Evolutionary conservation across 352 stramenopile species (phyloP).

Genomic region (Globisporangium orthogonon): DNA sequence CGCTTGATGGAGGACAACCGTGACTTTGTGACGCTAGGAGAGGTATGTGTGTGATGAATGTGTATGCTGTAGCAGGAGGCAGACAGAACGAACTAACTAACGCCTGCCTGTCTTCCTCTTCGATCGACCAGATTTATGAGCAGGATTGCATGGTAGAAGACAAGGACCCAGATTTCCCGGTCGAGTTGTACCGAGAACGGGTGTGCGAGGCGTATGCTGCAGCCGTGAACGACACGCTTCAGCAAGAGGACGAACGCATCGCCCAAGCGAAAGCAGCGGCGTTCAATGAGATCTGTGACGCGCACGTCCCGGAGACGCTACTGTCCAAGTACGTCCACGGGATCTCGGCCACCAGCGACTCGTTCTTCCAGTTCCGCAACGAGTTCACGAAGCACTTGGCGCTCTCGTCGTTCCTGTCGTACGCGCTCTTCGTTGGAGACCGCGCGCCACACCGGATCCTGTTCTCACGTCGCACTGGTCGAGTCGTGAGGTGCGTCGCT

Average conservation of each 20-base stretch:
- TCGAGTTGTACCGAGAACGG: constrained; percentile 73
- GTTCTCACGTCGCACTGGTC: constrained; percentile 73
- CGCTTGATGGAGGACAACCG: constrained; percentile 82
- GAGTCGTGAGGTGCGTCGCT: constrained; percentile 44
- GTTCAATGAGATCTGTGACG: constrained; percentile 77
- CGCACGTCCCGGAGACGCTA: constrained; percentile 78
- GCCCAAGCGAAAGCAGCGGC: constrained; percentile 51
- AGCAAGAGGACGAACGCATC: constrained; percentile 62
- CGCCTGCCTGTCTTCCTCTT: neutral
- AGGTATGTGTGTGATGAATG: constrained; percentile 20
- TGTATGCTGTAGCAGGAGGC: neutral
- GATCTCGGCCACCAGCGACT: constrained; percentile 63
- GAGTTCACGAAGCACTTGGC: constrained; percentile 86
- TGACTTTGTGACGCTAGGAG: constrained; percentile 79
- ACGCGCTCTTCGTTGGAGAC: constrained; percentile 81
- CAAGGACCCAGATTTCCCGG: constrained; percentile 69
- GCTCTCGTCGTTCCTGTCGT: constrained; percentile 82
- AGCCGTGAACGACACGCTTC: constrained; percentile 21
- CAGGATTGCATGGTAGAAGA: constrained; percentile 58
- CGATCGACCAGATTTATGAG: constrained; percentile 54
- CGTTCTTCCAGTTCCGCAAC: constrained; percentile 83
- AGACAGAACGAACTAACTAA: neutral
- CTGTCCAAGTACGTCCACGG: constrained; percentile 82
- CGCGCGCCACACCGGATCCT: constrained; percentile 79
- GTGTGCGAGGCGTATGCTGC: constrained; percentile 65